Evolutionary conservation across 371 early-diverging fungal species (phyloP), one percentile per base, ranked within the genome.

Genomic region (Circinella umbellata): DNA sequence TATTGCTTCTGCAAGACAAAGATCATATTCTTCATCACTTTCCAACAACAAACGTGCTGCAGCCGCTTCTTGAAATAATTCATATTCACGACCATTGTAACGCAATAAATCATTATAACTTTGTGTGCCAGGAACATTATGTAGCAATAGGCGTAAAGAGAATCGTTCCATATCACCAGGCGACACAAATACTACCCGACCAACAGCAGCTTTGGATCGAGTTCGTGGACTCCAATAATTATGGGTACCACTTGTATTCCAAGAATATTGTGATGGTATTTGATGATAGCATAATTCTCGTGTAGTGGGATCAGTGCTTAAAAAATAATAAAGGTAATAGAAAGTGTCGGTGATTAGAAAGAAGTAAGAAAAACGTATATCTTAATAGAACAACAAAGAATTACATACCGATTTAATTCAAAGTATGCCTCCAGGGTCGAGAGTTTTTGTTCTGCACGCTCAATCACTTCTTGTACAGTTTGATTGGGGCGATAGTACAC

Each of bases 401-500:
- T 27, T 71, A 37, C 55, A 27, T 39, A 48, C 34, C 36, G 3
- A n/a, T 10, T 34, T 20, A 15, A n/a, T 15, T 5, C 47, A 13
- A 11, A 63, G 34, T 46, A 66, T n/a, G 9, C 42, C 6, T 42
- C 42, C 3, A 42, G 11, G 6, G 42, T 42, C 6, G 66, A 27
- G 37, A 39, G 42, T 20, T 67, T 46, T 17, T 39, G 13, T 4
- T 7, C 7, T 35, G 17, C 63, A 42, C 47, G 54, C 7, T 67
- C 60, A 20, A 55, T 35, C 5, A 60, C 69, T 14, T 73, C 61
- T 27, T 74, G 38, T 11, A 71, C 47, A n/a, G 54, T n/a, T 15
- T 65, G 61, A 42, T 69, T 42, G 0, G 37, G 64, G 46, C 63
- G 27, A 61, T 71, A 76, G 17, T 13, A 17, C 5, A 78, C 68